Percentiles rank a stretch among this genome's conserved stretches.
phyloP scores from a whole-genome alignment of 2,329 filamentous ascomycete species.

The Pezicula radicicola region DNA sequence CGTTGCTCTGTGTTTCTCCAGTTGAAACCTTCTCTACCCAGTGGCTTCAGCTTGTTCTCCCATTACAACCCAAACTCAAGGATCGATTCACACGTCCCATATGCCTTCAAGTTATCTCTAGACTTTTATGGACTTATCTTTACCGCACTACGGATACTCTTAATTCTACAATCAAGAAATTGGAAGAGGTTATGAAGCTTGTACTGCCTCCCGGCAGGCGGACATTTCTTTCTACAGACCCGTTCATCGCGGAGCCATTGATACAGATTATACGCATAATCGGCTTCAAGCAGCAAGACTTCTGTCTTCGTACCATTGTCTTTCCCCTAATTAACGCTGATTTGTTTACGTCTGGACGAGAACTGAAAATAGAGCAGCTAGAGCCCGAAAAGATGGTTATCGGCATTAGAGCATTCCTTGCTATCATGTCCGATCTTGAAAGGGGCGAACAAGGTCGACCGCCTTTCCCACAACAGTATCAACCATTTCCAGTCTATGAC shows the following conservation, averaged over 20 bases:
- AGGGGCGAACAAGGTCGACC: conserved; percentile 74
- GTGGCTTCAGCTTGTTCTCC: conserved; percentile 79
- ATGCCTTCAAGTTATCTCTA: conserved; percentile 84
- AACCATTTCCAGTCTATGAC: conserved; percentile 37
- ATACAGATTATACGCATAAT: conserved; percentile 94
- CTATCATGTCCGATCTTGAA: conserved; percentile 90
- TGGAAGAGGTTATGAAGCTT: conserved; percentile 86
- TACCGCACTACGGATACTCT: conserved; percentile 76
- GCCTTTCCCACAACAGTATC: conserved; percentile 75
- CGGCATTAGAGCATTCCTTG: conserved; percentile 89
- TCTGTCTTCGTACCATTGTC: conserved; percentile 90
- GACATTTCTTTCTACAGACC: conserved; percentile 78
- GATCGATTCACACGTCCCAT: conserved; percentile 76
- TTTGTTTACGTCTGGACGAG: conserved; percentile 63
- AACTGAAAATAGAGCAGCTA: conserved; percentile 80
- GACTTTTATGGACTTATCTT: conserved; percentile 91
- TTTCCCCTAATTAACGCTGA: conserved; percentile 94
- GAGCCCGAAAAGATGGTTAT: conserved; percentile 98
- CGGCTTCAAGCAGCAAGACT: conserved; percentile 88
- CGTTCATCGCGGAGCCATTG: conserved; percentile 80
- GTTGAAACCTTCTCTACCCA: conserved; percentile 79
- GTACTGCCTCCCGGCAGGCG: conserved; percentile 79
- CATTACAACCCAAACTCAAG: conserved; percentile 77
- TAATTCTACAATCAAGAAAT: conserved; percentile 67
- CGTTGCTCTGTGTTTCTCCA: conserved; percentile 84